Base-by-base conservation (phyloP, 1,139 yeast species). In the Pneumocystis murina region DNA sequence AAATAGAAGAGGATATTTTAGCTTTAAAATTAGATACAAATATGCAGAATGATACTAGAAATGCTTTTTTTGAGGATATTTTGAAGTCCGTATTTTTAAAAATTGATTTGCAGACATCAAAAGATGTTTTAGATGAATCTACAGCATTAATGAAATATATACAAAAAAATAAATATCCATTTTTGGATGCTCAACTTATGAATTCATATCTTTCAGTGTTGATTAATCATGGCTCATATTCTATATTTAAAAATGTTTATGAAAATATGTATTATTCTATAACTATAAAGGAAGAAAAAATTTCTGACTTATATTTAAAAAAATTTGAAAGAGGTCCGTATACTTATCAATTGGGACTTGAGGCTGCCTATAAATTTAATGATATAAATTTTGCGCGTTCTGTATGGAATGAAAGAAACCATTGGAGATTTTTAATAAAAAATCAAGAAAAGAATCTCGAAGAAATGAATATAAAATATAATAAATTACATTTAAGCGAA, bases 161-260 rank as follows among this genome's bases (percentile, higher is more conserved):
- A 24, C 61, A 36, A 20, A 39, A 55, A 16, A 39, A 40, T n/a
- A 35, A 48, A 17, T 63, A 62, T 6, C 35, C 61, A 35, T 41
- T 36, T 38, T 38, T 63, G 36, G 36, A 58, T n/a, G 62, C 59
- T 1, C 65, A 64, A 17, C 62, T 64, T 48, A 48, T 62, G 39
- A 63, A 64, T 39, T 57, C 65, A 20, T 62, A 59, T 58, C 60
- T 64, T 59, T 54, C 65, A 30, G 60, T 64, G 38, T 59, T 62
- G 5, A 48, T 41, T n/a, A 35, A 62, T 17, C 62, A 59, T 38
- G 57, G 59, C 14, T 62, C 64, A 38, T 40, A 39, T n/a, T 54
- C 39, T 16, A 57, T 59, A 4, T 64, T 64, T 62, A 39, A 24
- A 58, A 40, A 62, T 30, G 58, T 62, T 40, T 64, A 63, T 62